A percentile compares a stretch with the other conserved stretches of the same genome.
Conservation (phyloP, 1,284 basidiomycete species). For the Coriolopsis trogii region DNA sequence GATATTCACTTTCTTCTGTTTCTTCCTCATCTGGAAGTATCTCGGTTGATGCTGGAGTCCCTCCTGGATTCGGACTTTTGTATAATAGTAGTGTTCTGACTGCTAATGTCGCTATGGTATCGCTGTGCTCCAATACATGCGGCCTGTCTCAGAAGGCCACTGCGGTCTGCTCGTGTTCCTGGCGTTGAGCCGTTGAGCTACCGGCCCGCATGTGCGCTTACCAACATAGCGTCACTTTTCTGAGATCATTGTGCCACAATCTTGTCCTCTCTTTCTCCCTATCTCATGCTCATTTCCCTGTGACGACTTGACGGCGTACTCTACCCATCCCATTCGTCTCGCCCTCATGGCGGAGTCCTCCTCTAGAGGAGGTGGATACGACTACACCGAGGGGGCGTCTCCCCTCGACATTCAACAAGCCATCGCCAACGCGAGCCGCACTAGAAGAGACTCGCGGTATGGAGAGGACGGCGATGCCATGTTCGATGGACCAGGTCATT, state of each 20-base stretch:
- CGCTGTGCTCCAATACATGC: too few species aligned
- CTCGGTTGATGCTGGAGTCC: slow-evolving; percentile 56
- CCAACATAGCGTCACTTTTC: too few species aligned
- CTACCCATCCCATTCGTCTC: too few species aligned
- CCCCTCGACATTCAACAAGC: slow-evolving; percentile 68
- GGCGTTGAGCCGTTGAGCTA: too few species aligned
- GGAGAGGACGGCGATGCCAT: slow-evolving; percentile 61
- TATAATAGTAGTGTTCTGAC: slow-evolving; percentile 13
- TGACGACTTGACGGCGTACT: too few species aligned
- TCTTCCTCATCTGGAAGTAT: slow-evolving; percentile 89
- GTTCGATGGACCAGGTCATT: slow-evolving; percentile 77
- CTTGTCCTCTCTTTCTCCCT: not conserved
- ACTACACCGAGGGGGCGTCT: slow-evolving; percentile 86
- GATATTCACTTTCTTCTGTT: slow-evolving; percentile 87
- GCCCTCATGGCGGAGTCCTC: slow-evolving; percentile 13
- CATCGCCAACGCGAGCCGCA: slow-evolving; percentile 44
- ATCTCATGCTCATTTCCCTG: not conserved
- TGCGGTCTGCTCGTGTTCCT: too few species aligned
- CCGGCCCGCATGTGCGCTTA: too few species aligned
- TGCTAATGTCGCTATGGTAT: slow-evolving; percentile 14
- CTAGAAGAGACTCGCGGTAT: slow-evolving; percentile 71
- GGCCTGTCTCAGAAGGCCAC: too few species aligned
- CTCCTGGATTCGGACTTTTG: slow-evolving; percentile 11
- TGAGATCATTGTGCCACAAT: too few species aligned
- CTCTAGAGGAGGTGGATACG: slow-evolving; percentile 39